Evolutionary conservation across 2,329 filamentous ascomycete genomes (phyloP), one percentile per base, ranked within the genome.

Genomic region (Aotearoamyces nothofagi): DNA sequence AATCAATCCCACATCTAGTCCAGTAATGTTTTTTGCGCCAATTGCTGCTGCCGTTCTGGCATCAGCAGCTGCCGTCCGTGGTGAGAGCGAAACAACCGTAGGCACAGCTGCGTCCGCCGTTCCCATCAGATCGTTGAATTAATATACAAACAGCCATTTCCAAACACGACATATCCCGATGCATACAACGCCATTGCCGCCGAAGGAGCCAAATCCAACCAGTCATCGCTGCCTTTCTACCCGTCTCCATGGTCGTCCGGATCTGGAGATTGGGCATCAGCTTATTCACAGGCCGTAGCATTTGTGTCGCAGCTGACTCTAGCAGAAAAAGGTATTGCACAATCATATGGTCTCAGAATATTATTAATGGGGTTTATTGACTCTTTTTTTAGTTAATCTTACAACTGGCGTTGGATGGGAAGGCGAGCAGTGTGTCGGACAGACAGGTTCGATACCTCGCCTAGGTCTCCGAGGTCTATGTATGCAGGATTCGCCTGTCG

Each of bases 221-320:
- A 30, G 16, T 20, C 15, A 9, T 34, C 33, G 8, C 28, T 26
- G 9, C 45, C 45, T 2, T 43, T 44, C 24, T 48, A 48, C 34
- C 45, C 45, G 14, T 42, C 39, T 14, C 45, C 45, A 29, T 48
- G 45, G 45, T 38, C 39, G 33, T 32, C 25, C 9, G 35, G 42
- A 7, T 30, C 34, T n/a, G 41, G 38, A 3, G 46, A 41, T 2
- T 90, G 80, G 80, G 58, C 57, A n/a, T 66, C 68, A 13, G 79
- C 77, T 39, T 87, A 84, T 46, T 55, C 54, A 26, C 81, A 78
- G 42, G 80, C 80, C 1, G 64, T 70, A 34, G 54, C 59, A 3
- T 53, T 86, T 15, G 79, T 87, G 9, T 66, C 69, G 29, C 66
- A 70, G 28, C 78, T 87, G 72, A 86, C 78, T 0, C 52, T 87